Conservation (phyloP, 2,329 filamentous ascomycete species). For the Drechslera avenae region DNA sequence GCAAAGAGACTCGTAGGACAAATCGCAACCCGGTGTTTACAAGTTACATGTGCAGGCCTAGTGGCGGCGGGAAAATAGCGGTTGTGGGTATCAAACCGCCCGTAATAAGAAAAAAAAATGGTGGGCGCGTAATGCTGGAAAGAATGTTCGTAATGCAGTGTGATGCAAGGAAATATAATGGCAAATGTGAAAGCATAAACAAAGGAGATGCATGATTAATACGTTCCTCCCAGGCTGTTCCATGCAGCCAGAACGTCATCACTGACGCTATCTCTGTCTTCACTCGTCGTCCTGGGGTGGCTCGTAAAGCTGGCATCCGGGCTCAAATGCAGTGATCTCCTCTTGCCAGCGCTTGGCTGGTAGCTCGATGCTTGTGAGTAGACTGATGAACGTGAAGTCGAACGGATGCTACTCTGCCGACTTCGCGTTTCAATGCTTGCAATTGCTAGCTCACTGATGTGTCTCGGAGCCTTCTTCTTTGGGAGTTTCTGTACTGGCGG, state of each 20-base stretch:
- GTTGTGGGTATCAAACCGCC: background rate
- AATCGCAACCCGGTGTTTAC: background rate
- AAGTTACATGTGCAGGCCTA: background rate
- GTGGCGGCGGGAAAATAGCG: background rate
- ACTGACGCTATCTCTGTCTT: slow-evolving; percentile 47
- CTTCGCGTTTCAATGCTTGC: slow-evolving; percentile 17
- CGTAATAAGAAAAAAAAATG: background rate
- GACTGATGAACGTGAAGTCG: slow-evolving; percentile 20
- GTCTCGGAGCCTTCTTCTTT: slow-evolving; percentile 20
- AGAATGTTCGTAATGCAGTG: background rate
- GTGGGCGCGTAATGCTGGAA: background rate
- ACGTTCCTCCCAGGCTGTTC: slow-evolving; percentile 52
- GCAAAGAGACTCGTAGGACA: background rate
- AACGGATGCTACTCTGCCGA: slow-evolving; percentile 32
- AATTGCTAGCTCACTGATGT: slow-evolving; percentile 23
- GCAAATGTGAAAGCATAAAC: background rate
- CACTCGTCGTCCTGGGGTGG: slow-evolving; percentile 16
- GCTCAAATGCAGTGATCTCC: slow-evolving; percentile 23
- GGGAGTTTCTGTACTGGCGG: slow-evolving; percentile 20
- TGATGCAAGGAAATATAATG: background rate
- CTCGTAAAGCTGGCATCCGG: slow-evolving; percentile 34
- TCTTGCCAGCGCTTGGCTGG: slow-evolving; percentile 15
- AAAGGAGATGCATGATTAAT: slow-evolving; percentile 9
- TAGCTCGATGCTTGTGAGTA: slow-evolving; percentile 19
- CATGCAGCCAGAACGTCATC: slow-evolving; percentile 56